phyloP scores from a whole-genome alignment of 176 grass and related monocot genomes.

The Triticum aestivum region IWGSC_CS_RefSeq_v2.1 NC_057796.1:199568445-199568944 shows the following conservation, averaged over 20 bases:
- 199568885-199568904: constrained; percentile 47
- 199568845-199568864: constrained; percentile 40
- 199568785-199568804: constrained; percentile 81
- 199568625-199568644: neutral
- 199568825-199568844: constrained; percentile 50
- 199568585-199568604: neutral
- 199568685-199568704: constrained; percentile 31
- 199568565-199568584: neutral
- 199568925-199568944: constrained; percentile 77
- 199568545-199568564: neutral
- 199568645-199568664: neutral
- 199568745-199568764: constrained; percentile 78
- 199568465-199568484: neutral
- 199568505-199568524: neutral
- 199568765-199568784: constrained; percentile 63
- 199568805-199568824: constrained; percentile 46
- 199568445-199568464: neutral
- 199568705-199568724: constrained; percentile 79
- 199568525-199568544: neutral
- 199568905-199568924: constrained; percentile 56
- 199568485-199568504: neutral
- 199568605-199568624: neutral
- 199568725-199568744: constrained; percentile 62
- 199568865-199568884: constrained; percentile 45
- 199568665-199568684: neutral